Evolutionary conservation across 2,329 filamentous ascomycete species (phyloP).

Genomic region (Ceratocystis lukuohia): DNA sequence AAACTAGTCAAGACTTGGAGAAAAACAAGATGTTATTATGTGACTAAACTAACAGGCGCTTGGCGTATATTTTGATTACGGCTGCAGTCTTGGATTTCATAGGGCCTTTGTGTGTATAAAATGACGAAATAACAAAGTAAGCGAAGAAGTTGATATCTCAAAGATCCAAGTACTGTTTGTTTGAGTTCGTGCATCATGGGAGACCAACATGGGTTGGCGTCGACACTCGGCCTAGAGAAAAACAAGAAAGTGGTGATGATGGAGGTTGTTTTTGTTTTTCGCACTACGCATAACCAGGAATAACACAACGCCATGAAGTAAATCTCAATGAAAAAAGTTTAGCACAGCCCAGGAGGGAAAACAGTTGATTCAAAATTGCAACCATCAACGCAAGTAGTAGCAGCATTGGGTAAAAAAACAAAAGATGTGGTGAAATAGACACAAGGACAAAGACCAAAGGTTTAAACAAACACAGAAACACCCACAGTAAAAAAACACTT

Average conservation of each 20-base stretch:
- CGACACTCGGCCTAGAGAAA: too few relatives aligned
- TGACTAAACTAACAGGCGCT: too few relatives aligned
- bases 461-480: neutral
- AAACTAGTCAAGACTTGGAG: too few relatives aligned
- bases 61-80: too few relatives aligned
- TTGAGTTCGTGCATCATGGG: too few relatives aligned
- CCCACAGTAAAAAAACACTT: neutral
- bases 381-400: neutral
- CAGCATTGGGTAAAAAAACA: neutral
- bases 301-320: neutral
- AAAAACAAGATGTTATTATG: too few relatives aligned
- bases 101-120: neutral
- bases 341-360: neutral
- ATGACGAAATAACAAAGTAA: neutral
- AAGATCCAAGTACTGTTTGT: neutral
- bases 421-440: neutral
- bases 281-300: neutral
- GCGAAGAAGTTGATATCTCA: neutral
- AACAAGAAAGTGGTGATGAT: neutral
- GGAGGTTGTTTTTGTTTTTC: neutral
- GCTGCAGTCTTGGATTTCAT: too few relatives aligned
- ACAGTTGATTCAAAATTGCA: neutral
- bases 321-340: neutral
- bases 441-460: neutral
- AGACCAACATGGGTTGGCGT: too few relatives aligned